Base-by-base conservation (phyloP, 306 rosid genomes). In the Luffa aegyptiaca region DNA sequence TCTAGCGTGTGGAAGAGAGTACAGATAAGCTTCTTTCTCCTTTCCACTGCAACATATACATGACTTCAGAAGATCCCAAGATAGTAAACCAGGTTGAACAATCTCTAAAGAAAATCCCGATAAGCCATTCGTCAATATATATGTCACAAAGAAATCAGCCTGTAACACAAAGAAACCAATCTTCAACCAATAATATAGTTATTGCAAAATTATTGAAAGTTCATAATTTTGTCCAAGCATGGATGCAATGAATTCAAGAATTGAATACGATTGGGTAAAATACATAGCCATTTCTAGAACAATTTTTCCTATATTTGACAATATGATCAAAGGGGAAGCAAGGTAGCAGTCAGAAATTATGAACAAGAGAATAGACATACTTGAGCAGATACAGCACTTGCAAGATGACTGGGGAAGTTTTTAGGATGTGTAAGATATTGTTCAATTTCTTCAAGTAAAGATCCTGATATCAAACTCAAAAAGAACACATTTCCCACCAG, bases 91-190 rank as follows among this genome's bases (percentile, higher is more conserved):
- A 39, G 97, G 97, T 80, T 90, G 97, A 56, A 94, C 97, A 87
- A 87, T 57, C 86, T 94, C 98, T 46, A 94, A 86, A 46, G 98
- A 94, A 87, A 94, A 94, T 80, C 97, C 97, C 1, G 95, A 94
- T 46, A 94, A 76, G 80, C 95, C 97, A 83, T 85, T 94, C 76
- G 97, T 85, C 85, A 94, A 86, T 77, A 94, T 94, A 85, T 94
- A 94, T 46, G 98, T 91, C 78, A 91, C 82, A 81, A 94, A 94
- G 95, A 94, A 94, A 88, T 94, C 95, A 17, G 97, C 98, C 98
- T 94, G 93, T 41, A 82, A 72, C 78, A n/a, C 58, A 61, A 68
- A 84, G 56, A 73, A 68, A 58, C 66, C 41, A 55, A 63, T 51
- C 52, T 31, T 49, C 61, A 49, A 73, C 44, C 77, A 26, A 16